Evolutionary conservation across 2,329 filamentous ascomycete species (phyloP).

Genomic region (Tolypocladium sp.): DNA sequence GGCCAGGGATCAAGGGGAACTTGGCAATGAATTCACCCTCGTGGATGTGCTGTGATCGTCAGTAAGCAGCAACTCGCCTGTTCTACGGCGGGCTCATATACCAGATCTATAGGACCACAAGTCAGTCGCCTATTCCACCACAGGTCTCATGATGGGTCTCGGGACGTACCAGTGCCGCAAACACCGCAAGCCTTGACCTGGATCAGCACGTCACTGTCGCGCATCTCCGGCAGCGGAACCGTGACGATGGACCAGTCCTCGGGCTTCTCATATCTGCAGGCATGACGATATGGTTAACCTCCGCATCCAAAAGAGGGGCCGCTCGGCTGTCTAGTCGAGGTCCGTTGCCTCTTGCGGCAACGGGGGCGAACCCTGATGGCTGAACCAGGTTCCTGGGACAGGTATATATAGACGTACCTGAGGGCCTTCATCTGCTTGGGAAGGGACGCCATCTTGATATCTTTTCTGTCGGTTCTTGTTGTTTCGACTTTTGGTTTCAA

Average conservation of each 20-base stretch:
- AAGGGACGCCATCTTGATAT: conserved; percentile 25
- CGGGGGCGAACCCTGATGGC: conserved; percentile 12
- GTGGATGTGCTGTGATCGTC: conserved; percentile 41
- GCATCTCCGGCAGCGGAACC: conserved; percentile 51
- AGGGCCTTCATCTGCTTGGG: conserved; percentile 53
- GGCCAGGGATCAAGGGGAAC: conserved; percentile 59
- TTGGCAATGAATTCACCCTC: conserved; percentile 57
- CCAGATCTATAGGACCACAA: conserved; percentile 23
- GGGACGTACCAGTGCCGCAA: conserved; percentile 44
- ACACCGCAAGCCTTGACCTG: conserved; percentile 61
- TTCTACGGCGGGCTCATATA: conserved; percentile 15
- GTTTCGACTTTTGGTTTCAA: neutral
- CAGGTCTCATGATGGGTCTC: neutral
- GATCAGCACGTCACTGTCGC: conserved; percentile 51
- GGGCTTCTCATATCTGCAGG: conserved; percentile 48
- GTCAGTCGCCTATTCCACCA: neutral
- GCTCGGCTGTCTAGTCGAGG: neutral
- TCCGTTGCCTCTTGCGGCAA: neutral
- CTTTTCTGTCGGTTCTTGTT: neutral
- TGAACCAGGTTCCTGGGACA: neutral
- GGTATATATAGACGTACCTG: conserved; percentile 31
- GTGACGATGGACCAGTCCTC: conserved; percentile 51
- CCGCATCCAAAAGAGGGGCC: neutral
- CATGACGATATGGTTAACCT: neutral
- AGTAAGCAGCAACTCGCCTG: neutral